Percentiles rank a stretch among this genome's conserved stretches.
Conservation (phyloP, 2,329 filamentous ascomycete genomes). For the Colletotrichum sp. region DNA sequence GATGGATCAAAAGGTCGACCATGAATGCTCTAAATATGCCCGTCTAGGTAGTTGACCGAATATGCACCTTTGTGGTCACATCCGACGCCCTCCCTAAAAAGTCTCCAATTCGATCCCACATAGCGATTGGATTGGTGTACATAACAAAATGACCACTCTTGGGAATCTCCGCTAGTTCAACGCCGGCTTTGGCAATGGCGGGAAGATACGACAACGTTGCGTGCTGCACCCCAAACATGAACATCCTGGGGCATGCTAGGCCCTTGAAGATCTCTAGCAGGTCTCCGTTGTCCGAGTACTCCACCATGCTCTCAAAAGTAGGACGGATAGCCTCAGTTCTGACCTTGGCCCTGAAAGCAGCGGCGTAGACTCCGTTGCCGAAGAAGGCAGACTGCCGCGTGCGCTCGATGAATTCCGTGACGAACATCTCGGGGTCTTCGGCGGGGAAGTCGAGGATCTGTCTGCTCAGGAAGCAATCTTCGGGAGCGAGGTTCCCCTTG, state of each 20-base stretch:
- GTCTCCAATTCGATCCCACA: neutral
- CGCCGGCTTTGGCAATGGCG: constrained; percentile 1
- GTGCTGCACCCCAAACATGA: constrained; percentile 24
- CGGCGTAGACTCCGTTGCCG: constrained; percentile 21
- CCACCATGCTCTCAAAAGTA: constrained; percentile 30
- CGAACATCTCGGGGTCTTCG: neutral
- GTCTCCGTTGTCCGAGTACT: constrained; percentile 22
- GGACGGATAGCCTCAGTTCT: constrained; percentile 18
- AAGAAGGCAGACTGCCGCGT: constrained; percentile 15
- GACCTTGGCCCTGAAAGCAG: constrained; percentile 19
- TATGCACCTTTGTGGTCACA: neutral
- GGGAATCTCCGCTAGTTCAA: constrained; percentile 26
- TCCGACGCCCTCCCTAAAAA: neutral
- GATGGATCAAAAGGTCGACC: neutral
- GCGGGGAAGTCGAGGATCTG: constrained; percentile 22
- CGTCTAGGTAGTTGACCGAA: neutral
- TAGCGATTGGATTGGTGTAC: constrained; percentile 27
- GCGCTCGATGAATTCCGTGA: constrained; percentile 10
- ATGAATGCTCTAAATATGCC: neutral
- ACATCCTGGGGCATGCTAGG: constrained; percentile 21
- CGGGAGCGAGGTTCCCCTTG: constrained; percentile 29
- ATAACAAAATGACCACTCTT: constrained; percentile 28
- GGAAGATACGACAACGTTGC: constrained; percentile 20
- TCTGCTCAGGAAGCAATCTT: constrained; percentile 30
- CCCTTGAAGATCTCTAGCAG: constrained; percentile 22